Base-by-base conservation (phyloP, 1,284 basidiomycete species). In the Leccinum proliferum region DNA sequence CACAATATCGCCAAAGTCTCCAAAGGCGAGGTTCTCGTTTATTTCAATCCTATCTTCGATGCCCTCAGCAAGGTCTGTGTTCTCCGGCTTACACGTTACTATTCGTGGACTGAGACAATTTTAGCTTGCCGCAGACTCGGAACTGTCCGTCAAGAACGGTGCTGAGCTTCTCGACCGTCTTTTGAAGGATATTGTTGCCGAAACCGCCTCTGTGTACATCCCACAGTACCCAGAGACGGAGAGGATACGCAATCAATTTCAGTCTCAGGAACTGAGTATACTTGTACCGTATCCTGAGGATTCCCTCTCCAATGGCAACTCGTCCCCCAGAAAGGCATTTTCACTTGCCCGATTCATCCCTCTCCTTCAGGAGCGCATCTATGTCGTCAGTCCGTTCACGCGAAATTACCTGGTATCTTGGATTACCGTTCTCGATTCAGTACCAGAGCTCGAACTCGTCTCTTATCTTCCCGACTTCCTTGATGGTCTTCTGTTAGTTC, bases 1-100 rank as follows among this genome's bases (percentile, higher is more conserved):
- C 99, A 99, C 81, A 99, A 99, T 78, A 97, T 99, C 63, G 91
- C 92, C 41, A 98, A 99, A 77, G 96, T 98, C 7, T 97, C 95
- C 62, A 98, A 98, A 74, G 96, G 96, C 43, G 96, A 98, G 77
- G 91, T 98, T 50, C 79, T 99, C 65, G 88, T 98, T 21, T 98
- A 96, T 75, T 99, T 99, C 78, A 99, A 99, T 73, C 93, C 96
- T 64, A 94, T 98, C 62, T 99, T 99, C 70, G 97, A 99, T 76
- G 91, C 94, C 1, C 83, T 99, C 65, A 95, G 93, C 82, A 98
- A 97, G 82, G 95, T 95, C 69, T 66, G 84, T 71, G 18, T 34
- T 2, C 25, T 46, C 10, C 59, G 12, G 9, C 55, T 41, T 60
- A 55, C 32, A 59, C 43, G 55, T 58, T 39, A 48, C 58, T 55